A percentile compares a stretch with the other conserved stretches of the same genome.
These are phyloP conservation scores for Nicotiana knightiana DNA, from an alignment of 257 asterid genomes.

Conservation along the genomic window DNA sequence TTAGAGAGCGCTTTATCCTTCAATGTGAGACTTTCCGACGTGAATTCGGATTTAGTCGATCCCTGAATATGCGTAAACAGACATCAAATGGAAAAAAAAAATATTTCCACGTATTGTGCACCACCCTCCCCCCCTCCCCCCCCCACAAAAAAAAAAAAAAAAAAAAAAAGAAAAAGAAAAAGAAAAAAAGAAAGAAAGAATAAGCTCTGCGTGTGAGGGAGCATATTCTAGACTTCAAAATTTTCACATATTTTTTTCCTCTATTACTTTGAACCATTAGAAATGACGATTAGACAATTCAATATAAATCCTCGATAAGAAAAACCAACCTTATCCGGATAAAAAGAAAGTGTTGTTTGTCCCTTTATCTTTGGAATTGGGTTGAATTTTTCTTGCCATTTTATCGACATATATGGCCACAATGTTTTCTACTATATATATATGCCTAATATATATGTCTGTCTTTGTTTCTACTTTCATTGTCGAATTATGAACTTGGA, in stretches of 20 bases:
- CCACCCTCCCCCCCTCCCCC: fast-evolving
- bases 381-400: neutral
- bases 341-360: constrained; percentile 1
- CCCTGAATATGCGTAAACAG: too few relatives aligned
- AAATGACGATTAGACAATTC: neutral
- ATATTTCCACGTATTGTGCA: too few relatives aligned
- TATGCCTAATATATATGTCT: neutral
- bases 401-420: neutral
- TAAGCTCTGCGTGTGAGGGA: neutral
- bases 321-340: neutral
- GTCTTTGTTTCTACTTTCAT: neutral
- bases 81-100: too few relatives aligned
- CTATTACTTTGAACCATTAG: neutral
- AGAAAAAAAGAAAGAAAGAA: neutral
- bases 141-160: fast-evolving
- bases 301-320: neutral
- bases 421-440: neutral
- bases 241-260: too few relatives aligned
- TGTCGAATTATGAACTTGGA: neutral
- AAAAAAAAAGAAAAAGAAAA: neutral
- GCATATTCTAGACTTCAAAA: neutral
- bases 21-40: too few relatives aligned
- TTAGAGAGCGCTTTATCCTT: too few relatives aligned
- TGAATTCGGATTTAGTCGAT: too few relatives aligned
- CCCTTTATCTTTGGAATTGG: neutral